Evolutionary conservation across 23 red algal species (phyloP).

Genomic region (Gracilaria gracilis): DNA sequence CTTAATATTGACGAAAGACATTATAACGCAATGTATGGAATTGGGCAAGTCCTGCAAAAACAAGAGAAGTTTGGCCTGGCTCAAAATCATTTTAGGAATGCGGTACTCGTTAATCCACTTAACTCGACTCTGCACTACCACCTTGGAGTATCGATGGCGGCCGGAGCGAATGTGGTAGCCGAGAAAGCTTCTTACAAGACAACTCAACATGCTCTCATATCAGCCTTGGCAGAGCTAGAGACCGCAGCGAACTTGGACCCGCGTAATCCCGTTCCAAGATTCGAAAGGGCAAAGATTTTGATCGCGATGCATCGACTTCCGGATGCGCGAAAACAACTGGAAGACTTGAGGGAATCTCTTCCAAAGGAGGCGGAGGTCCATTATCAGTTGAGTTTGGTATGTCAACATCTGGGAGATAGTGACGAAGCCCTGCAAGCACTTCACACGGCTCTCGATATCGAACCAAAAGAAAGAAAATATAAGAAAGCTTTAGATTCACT

Average conservation of each 20-base stretch:
- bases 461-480: constrained; percentile 93
- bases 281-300: constrained; percentile 87
- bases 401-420: constrained; percentile 68
- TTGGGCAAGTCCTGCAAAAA: constrained; percentile 89
- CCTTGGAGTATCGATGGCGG: constrained; percentile 75
- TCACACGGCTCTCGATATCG: constrained; percentile 87
- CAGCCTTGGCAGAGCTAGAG: constrained; percentile 82
- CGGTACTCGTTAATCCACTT: constrained; percentile 80
- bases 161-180: constrained; percentile 25
- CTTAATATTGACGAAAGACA: constrained; percentile 86
- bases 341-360: constrained; percentile 67
- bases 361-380: constrained; percentile 90
- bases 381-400: constrained; percentile 85
- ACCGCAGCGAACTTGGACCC: constrained; percentile 75
- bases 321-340: constrained; percentile 81
- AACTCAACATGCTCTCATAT: constrained; percentile 51
- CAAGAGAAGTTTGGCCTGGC: constrained; percentile 85
- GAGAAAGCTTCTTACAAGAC: constrained; percentile 22
- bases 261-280: constrained; percentile 84
- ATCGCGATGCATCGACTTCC: constrained; percentile 72
- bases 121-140: constrained; percentile 91
- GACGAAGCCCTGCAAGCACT: constrained; percentile 71
- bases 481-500: constrained; percentile 89
- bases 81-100: constrained; percentile 81
- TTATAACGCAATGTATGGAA: constrained; percentile 96